Evolutionary conservation across 352 stramenopile species (phyloP).

Genomic region (Phytopythium helicoides): DNA sequence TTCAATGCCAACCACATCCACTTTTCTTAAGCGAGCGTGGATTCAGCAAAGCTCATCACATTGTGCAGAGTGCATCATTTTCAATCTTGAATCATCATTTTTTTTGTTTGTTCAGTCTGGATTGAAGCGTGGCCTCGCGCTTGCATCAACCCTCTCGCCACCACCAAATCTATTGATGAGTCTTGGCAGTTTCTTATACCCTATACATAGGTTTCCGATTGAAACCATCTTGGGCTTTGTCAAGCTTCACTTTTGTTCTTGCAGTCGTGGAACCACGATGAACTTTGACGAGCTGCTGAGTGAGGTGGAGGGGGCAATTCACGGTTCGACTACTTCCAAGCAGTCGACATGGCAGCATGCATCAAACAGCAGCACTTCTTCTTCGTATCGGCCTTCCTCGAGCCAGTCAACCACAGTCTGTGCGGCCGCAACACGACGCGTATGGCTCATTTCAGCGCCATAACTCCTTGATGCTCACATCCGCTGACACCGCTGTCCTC

Average conservation of each 20-base stretch:
- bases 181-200: too few species aligned
- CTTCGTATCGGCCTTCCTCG: constrained; percentile 8
- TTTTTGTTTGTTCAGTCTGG: too few species aligned
- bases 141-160: too few species aligned
- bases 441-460: constrained; percentile 1
- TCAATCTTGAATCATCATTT: too few species aligned
- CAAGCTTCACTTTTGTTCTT: too few species aligned
- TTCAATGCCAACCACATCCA: constrained; percentile 98
- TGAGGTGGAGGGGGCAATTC: constrained; percentile 68
- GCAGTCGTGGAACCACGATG: constrained; percentile 24
- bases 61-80: constrained; percentile 1
- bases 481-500: background rate
- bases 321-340: constrained; percentile 21
- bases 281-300: constrained; percentile 71
- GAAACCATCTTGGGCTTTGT: too few species aligned
- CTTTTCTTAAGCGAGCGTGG: constrained; percentile 77
- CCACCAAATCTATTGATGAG: too few species aligned
- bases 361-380: constrained; percentile 1
- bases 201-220: too few species aligned
- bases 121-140: too few species aligned
- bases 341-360: constrained; percentile 8
- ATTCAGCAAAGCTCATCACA: background rate
- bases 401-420: constrained; percentile 2
- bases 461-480: background rate
- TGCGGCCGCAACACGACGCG: constrained; percentile 4